phyloP scores from a whole-genome alignment of 2,329 filamentous ascomycete genomes.

The Aspergillus fumigatiaffinis region DNA sequence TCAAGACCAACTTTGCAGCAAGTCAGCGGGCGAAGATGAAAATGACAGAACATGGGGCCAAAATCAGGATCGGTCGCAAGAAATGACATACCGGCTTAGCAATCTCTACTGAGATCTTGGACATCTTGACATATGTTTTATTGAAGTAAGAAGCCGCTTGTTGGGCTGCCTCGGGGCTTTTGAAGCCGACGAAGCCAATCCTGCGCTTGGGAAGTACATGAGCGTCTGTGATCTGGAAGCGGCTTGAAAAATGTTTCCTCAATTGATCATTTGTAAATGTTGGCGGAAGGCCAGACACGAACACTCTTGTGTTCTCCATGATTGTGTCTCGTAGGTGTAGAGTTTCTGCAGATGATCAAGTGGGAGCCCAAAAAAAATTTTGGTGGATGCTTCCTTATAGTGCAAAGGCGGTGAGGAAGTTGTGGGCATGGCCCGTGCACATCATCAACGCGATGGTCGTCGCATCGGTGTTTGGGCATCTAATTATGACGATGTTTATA shows the following conservation, averaged over 20 bases:
- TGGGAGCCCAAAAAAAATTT: constrained; percentile 10
- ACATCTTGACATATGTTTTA: constrained; percentile 92
- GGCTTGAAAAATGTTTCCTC: constrained; percentile 79
- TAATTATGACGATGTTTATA: not conserved
- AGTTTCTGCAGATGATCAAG: constrained; percentile 3
- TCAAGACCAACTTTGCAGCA: constrained; percentile 35
- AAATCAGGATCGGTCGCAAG: constrained; percentile 8
- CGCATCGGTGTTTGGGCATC: constrained; percentile 5
- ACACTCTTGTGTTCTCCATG: constrained; percentile 75
- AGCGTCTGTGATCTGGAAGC: constrained; percentile 78
- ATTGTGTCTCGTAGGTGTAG: constrained; percentile 23
- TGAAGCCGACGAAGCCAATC: constrained; percentile 95
- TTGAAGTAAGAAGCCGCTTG: constrained; percentile 93
- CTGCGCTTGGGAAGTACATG: constrained; percentile 85
- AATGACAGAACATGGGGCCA: constrained; percentile 11
- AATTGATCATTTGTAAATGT: constrained; percentile 81
- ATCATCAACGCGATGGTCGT: constrained; percentile 8
- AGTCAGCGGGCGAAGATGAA: constrained; percentile 33
- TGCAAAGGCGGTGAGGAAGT: constrained; percentile 30
- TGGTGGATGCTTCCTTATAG: constrained; percentile 23
- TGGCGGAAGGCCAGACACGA: constrained; percentile 72
- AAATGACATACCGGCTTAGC: constrained; percentile 66
- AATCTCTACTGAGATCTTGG: constrained; percentile 83
- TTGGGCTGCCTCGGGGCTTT: constrained; percentile 71
- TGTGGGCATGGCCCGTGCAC: constrained; percentile 24